Base-by-base conservation (phyloP, 140 eudicot genomes). In the Ambrosia hybrid region DNA sequence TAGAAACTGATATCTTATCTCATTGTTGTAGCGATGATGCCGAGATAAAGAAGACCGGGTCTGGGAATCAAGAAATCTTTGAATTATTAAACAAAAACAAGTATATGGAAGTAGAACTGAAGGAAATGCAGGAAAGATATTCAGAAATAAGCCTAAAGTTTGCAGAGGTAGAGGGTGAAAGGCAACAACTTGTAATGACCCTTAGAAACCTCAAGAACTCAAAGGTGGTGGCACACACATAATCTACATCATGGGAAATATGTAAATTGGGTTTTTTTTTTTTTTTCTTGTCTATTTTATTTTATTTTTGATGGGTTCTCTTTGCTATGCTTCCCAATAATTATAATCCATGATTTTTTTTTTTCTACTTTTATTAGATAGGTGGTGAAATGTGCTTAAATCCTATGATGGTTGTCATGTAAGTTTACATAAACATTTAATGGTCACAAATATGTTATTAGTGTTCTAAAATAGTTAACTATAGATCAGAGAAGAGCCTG, bases 101-200 rank as follows among this genome's bases (percentile, higher is more conserved):
- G 58, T 75, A 72, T 11, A 88, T 90, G 96, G 99, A 94, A 81
- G 72, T 39, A 36, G 99, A 94, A 68, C 45, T 94, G 43, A 90
- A 88, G 81, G 96, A 94, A 67, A 90, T 94, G 97, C 99, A 94
- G 79, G 97, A 85, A 77, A 83, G 97, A 70, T 95, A 95, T 77
- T 95, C 99, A 52, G 99, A 95, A 66, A 91, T 91, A 79, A 95
- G 99, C 78, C 89, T 95, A 53, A 95, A 85, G 76, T 95, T 95
- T 83, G 99, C 99, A 11, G 99, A 95, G 80, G 99, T 95, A 57
- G 99, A 91, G 53, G 97, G 97, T 14, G 97, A 95, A 81, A 75
- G 99, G 48, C 99, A 95, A 78, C 87, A 86, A 72, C 97, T 95
- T 13, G 92, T 88, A 14, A 95, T 95, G 97, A 76, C 73, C 10